phyloP scores from a whole-genome alignment of 1,139 yeast genomes.

The Debaryomyces singareniensis region DNA sequence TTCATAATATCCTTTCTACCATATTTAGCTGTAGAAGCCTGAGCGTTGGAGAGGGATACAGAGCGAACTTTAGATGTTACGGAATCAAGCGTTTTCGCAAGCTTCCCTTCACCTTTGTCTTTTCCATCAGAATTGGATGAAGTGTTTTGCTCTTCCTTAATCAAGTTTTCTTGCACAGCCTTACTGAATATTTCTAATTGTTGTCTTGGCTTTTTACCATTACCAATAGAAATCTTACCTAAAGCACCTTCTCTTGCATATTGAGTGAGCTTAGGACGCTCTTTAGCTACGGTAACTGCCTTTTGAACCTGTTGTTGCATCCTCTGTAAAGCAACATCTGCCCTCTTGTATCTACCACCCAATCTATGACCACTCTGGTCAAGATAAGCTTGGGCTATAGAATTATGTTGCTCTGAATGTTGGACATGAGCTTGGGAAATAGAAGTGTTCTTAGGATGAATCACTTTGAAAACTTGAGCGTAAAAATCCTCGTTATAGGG shows the following conservation, averaged over 20 bases:
- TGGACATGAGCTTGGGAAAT: slow-evolving; percentile 25
- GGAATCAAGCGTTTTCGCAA: slow-evolving; percentile 13
- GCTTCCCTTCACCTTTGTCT: slow-evolving; percentile 6
- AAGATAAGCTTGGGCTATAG: slow-evolving; percentile 91
- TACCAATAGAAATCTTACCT: slow-evolving; percentile 79
- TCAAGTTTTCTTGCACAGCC: slow-evolving; percentile 44
- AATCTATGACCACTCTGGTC: slow-evolving; percentile 90
- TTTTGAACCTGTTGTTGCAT: slow-evolving; percentile 98
- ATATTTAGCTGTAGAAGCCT: slow-evolving; percentile 26
- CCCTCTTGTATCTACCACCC: slow-evolving; percentile 82
- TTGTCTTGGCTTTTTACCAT: slow-evolving; percentile 85
- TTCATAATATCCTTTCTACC: slow-evolving; percentile 42
- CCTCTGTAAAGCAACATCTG: slow-evolving; percentile 92
- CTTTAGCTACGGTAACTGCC: slow-evolving; percentile 93
- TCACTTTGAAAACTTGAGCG: slow-evolving; percentile 86
- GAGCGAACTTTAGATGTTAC: slow-evolving; percentile 10
- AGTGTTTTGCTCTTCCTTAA: slow-evolving; percentile 21
- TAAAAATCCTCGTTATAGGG: slow-evolving; percentile 97
- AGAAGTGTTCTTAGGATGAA: slow-evolving; percentile 55
- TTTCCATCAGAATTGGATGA: slow-evolving; percentile 14
- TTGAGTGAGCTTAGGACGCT: slow-evolving; percentile 70
- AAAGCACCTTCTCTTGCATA: slow-evolving; percentile 82
- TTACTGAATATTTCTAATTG: slow-evolving; percentile 65
- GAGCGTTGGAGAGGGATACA: slow-evolving; percentile 20
- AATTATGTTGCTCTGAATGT: slow-evolving; percentile 32